phyloP scores from a whole-genome alignment of 441 rosid genomes.

The Pelargonium fulgidum region DNA sequence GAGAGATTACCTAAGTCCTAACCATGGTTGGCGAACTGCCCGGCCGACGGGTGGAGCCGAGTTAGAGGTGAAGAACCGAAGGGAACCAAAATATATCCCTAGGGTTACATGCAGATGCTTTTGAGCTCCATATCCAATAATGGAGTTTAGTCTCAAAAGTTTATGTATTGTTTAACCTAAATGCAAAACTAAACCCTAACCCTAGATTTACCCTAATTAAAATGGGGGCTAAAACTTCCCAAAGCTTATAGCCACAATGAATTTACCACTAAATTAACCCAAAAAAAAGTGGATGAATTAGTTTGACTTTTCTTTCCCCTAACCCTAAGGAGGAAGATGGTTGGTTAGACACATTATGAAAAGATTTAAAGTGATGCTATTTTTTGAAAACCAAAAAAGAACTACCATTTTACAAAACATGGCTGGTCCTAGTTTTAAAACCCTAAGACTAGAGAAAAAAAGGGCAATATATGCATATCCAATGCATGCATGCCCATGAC shows the following conservation, averaged over 20 bases:
- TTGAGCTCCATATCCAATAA: conserved; percentile 55
- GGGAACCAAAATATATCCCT: conserved; percentile 88
- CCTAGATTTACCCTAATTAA: conserved; percentile 19
- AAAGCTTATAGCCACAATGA: conserved; percentile 46
- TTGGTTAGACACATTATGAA: conserved; percentile 7
- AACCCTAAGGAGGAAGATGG: conserved; percentile 37
- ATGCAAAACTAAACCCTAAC: conserved; percentile 32
- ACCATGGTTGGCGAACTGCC: conserved; percentile 63
- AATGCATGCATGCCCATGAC: too few species aligned
- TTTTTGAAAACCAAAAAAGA: conserved; percentile 1
- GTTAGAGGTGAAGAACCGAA: conserved; percentile 52
- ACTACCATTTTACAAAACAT: conserved; percentile 31
- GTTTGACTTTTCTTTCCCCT: conserved; percentile 34
- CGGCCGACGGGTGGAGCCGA: conserved; percentile 14
- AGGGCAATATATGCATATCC: too few species aligned
- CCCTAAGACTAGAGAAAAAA: conserved; percentile 42
- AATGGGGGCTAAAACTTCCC: conserved; percentile 49
- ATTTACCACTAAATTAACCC: conserved; percentile 37
- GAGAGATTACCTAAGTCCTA: conserved; percentile 58
- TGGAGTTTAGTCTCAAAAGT: conserved; percentile 34
- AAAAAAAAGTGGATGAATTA: conserved; percentile 7
- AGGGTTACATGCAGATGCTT: conserved; percentile 66
- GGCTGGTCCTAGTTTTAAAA: conserved; percentile 52
- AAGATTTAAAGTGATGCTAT: conserved; percentile 12
- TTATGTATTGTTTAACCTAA: conserved; percentile 27